Percentiles rank a stretch among this genome's conserved stretches.
These are phyloP conservation scores for Prunus kanzakura DNA, from an alignment of 306 rosid genomes.

Conservation along the genomic window DNA sequence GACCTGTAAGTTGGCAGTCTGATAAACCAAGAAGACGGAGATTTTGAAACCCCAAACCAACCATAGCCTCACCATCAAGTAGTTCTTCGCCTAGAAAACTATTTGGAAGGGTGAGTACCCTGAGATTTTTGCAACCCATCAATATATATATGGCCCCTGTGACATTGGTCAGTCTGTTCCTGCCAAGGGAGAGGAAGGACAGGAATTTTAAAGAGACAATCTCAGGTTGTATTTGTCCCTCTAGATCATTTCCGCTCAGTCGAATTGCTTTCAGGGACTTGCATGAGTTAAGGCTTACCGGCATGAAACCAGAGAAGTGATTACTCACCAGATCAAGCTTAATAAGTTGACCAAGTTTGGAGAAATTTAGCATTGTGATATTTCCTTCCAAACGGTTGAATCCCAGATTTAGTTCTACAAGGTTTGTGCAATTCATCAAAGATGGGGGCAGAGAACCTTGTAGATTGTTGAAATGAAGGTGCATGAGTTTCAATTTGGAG, in stretches of 20 bases:
- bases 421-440: slow-evolving; percentile 9
- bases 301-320: background rate
- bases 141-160: background rate
- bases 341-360: background rate
- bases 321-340: background rate
- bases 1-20: background rate
- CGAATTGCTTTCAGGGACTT: background rate
- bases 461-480: background rate
- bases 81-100: background rate
- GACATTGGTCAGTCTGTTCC: background rate
- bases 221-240: background rate
- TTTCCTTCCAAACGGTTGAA: background rate
- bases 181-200: background rate
- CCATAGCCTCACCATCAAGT: background rate
- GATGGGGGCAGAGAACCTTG: background rate
- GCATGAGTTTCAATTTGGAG: background rate
- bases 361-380: background rate
- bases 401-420: background rate
- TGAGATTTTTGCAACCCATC: background rate
- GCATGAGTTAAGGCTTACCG: background rate
- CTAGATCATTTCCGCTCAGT: background rate
- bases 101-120: accelerated
- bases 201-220: background rate
- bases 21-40: background rate
- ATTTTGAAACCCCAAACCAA: background rate